phyloP scores from a whole-genome alignment of 169 alveolate species.

The Eimeria necatrix region DNA sequence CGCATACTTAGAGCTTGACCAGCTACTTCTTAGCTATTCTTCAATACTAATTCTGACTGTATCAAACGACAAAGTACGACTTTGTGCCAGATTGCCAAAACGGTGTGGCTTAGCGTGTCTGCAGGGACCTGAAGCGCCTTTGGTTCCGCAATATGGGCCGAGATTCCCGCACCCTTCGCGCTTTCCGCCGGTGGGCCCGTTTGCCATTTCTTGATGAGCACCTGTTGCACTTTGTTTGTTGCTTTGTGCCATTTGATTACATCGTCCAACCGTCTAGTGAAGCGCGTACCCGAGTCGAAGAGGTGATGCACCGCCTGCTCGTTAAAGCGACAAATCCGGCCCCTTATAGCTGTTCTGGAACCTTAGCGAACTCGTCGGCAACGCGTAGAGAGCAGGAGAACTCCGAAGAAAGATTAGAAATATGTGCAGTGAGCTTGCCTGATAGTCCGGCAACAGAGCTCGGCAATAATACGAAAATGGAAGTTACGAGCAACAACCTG shows the following conservation, averaged over 20 bases:
- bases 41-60: no score
- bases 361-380: no score
- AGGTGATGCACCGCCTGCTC: slow-evolving; percentile 33
- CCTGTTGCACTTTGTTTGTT: slow-evolving; percentile 42
- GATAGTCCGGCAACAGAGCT: background rate
- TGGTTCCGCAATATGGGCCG: slow-evolving; percentile 81
- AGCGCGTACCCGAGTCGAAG: slow-evolving; percentile 9
- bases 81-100: no score
- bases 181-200: slow-evolving; percentile 64
- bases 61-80: no score
- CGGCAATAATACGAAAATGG: background rate
- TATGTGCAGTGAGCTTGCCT: no score
- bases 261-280: slow-evolving; percentile 38
- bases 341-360: background rate
- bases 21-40: no score
- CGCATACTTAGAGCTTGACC: background rate
- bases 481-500: background rate
- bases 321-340: background rate
- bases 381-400: no score
- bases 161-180: slow-evolving; percentile 73
- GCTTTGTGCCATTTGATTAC: slow-evolving; percentile 19
- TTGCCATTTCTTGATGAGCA: slow-evolving; percentile 75
- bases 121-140: slow-evolving; percentile 78
- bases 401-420: no score
- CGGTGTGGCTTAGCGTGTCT: background rate